Evolutionary conservation across 2,329 filamentous ascomycete species (phyloP), one percentile per base, ranked within the genome.

Genomic region (Huntiella decipiens): DNA sequence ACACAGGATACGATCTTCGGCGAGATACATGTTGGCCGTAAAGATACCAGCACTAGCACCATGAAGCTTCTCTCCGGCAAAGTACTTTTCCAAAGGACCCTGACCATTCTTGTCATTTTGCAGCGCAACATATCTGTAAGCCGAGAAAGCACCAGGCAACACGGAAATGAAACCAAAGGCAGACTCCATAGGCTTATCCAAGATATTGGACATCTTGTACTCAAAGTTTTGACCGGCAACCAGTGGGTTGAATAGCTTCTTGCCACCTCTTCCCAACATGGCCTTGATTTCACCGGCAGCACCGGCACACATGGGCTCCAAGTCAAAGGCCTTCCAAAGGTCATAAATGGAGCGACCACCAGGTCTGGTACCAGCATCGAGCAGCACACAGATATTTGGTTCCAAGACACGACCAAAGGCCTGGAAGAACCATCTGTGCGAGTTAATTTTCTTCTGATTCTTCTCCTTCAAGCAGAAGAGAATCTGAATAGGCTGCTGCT

Each of bases 401-500:
- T 96, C 81, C 38, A 98, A 65, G 3, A 96, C 82, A 16, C 79
- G 75, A 31, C 91, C 91, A 60, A 98, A 98, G 0, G 88, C 91
- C 54, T 92, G 82, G 71, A 98, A 98, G 66, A 98, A 96, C 91
- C 91, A 98, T 60, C 91, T 72, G 61, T 98, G 91, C 0, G 91
- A 96, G 60, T 98, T 98, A 73, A 98, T 98, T 71, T 98, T 98
- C 70, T 98, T 98, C 66, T 95, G 87, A 60, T 98, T 98, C 74
- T 95, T 96, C 60, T 98, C 91, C 67, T 98, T 98, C 51, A 98
- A 63, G 61, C 91, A 98, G 68, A 98, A 98, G 4, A 98, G 74
- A 67, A 98, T 81, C 65, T 98, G 91, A 2, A 98, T 83, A 0
- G 91, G 88, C 51, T 91, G 86, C 50, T 82, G 81, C 57, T 86